Conservation (phyloP, 345 rosid species). For the Euphorbia tirucalli region DNA sequence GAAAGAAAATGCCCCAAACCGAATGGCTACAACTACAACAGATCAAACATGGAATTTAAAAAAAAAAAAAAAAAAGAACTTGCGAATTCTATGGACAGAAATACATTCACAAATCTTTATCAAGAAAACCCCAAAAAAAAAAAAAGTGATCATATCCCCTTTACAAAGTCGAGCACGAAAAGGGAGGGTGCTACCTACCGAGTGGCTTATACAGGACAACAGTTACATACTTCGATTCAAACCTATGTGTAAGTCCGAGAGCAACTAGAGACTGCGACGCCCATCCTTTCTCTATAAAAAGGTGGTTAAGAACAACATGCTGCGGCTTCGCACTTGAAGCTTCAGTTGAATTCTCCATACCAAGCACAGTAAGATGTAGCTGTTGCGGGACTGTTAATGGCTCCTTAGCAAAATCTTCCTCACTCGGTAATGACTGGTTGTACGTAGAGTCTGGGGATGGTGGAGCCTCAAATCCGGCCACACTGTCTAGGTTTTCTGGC, state of each 20-base stretch:
- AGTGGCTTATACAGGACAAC: slow-evolving; percentile 86
- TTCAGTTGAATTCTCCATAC: slow-evolving; percentile 40
- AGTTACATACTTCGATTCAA: slow-evolving; percentile 83
- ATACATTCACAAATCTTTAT: too few species aligned
- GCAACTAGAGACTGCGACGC: slow-evolving; percentile 73
- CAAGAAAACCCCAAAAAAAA: too few species aligned
- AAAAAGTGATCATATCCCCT: too few species aligned
- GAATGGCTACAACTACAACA: too few species aligned
- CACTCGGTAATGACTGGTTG: slow-evolving; percentile 50
- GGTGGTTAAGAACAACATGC: slow-evolving; percentile 86
- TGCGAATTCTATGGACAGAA: too few species aligned
- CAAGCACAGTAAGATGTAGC: slow-evolving; percentile 65
- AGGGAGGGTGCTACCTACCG: slow-evolving; percentile 38
- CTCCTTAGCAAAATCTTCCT: slow-evolving; percentile 81
- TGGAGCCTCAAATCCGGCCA: slow-evolving; percentile 72
- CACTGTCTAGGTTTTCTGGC: slow-evolving; percentile 77
- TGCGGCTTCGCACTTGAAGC: slow-evolving; percentile 61
- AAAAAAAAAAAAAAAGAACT: too few species aligned
- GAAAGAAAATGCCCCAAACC: too few species aligned
- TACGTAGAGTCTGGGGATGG: slow-evolving; percentile 78
- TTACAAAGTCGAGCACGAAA: too few species aligned
- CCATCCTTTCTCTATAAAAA: slow-evolving; percentile 77
- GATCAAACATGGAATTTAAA: too few species aligned
- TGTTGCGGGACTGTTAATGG: slow-evolving; percentile 70
- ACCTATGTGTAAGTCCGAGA: slow-evolving; percentile 82